Evolutionary conservation across 116 monocot species (phyloP).

Genomic region (Dioscorea cayenensis): DNA sequence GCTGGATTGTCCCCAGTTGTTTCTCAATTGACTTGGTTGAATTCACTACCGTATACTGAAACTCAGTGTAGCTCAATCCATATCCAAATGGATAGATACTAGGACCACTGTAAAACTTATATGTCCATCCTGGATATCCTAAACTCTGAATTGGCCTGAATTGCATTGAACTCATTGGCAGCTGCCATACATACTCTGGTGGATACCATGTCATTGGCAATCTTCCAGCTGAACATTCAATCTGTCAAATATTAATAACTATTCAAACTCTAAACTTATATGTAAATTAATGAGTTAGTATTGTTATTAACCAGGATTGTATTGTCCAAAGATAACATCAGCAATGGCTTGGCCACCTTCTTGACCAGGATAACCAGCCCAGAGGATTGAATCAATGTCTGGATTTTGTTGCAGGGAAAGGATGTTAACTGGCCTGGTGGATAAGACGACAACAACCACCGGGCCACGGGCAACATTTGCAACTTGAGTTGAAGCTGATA

Average conservation of each 20-base stretch:
- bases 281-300: too few species aligned
- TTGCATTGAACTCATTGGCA: conserved; percentile 41
- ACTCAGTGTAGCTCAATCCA: conserved; percentile 37
- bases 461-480: conserved; percentile 11
- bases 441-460: conserved; percentile 19
- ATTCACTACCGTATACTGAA: conserved; percentile 16
- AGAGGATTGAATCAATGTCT: conserved; percentile 22
- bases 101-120: conserved; percentile 37
- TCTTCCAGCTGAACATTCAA: conserved; percentile 21
- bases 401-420: conserved; percentile 14
- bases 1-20: conserved; percentile 1
- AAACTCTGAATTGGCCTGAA: conserved; percentile 15
- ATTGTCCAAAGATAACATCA: conserved; percentile 31
- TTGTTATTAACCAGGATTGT: conserved; percentile 22
- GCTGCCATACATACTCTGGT: conserved; percentile 1
- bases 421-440: conserved; percentile 12
- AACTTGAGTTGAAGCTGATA: conserved; percentile 11
- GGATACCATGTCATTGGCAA: conserved; percentile 37
- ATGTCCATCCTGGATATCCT: conserved; percentile 46
- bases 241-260: background rate
- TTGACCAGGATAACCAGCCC: conserved; percentile 34
- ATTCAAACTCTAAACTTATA: background rate
- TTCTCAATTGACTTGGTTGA: background rate
- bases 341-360: conserved; percentile 38
- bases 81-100: conserved; percentile 36